Percentiles rank a stretch among this genome's conserved stretches.
These are phyloP conservation scores for Physcia stellaris DNA, from an alignment of 495 filamentous ascomycete genomes.

Conservation along the genomic window DNA sequence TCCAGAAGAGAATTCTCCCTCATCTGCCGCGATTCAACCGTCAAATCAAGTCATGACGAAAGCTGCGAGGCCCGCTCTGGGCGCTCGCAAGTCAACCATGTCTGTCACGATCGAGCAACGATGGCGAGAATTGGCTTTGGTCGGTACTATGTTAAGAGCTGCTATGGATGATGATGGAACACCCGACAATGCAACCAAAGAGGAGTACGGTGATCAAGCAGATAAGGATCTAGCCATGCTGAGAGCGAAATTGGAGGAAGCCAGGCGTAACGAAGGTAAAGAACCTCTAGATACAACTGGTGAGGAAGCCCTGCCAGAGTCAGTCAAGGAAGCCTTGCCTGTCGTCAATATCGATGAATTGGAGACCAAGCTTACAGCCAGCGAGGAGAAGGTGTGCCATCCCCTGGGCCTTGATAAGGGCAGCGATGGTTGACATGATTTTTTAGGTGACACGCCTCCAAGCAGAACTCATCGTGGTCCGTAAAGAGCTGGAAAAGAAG, in stretches of 20 bases:
- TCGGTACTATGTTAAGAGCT: constrained; percentile 2
- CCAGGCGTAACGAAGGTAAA: neutral
- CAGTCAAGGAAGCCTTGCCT: neutral
- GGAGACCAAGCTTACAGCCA: neutral
- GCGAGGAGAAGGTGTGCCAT: neutral
- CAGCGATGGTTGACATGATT: neutral
- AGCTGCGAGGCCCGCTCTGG: constrained; percentile 2
- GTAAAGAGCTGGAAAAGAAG: too few relatives aligned
- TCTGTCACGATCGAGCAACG: constrained; percentile 7
- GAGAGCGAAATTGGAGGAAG: constrained; percentile 2
- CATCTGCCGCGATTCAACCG: too few relatives aligned
- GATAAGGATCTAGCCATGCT: constrained; percentile 6
- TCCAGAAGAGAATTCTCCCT: too few relatives aligned
- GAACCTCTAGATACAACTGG: neutral
- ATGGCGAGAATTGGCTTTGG: constrained; percentile 2
- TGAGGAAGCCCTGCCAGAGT: neutral
- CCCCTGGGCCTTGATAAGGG: neutral
- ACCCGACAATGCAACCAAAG: constrained; percentile 3
- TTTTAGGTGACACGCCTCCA: neutral
- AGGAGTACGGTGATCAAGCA: constrained; percentile 4
- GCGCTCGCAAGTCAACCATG: constrained; percentile 6
- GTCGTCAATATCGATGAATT: neutral
- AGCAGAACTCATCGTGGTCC: too few relatives aligned
- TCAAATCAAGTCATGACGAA: neutral
- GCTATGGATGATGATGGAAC: constrained; percentile 6